Base-by-base conservation (phyloP, 352 stramenopile species). In the Phytophthora foliorum region DNA sequence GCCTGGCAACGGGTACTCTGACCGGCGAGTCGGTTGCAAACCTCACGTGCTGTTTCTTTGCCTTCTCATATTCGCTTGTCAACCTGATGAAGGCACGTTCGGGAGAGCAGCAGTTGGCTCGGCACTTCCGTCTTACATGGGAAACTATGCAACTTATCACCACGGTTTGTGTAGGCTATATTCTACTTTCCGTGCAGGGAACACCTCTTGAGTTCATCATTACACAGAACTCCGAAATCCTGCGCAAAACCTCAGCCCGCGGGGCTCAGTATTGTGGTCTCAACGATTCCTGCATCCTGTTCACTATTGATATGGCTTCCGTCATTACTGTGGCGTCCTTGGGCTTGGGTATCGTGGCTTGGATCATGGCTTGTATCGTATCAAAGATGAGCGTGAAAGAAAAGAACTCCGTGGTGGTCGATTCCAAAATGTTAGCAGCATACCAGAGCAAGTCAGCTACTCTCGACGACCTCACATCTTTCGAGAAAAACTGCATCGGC, bases 1-100 rank as follows among this genome's bases (percentile, higher is more conserved):
- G 48, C 2, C 46, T 77, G 4, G 60, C 34, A 1, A 77, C 69
- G 4, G 64, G 69, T 21, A 77, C 64, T 2, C 24, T 74, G 49
- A 71, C 69, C 0, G 38, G 39, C 11, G 69, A 68, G 19, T 59
- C 64, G 4, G 48, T 68, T 34, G 54, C 51, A 19, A 75, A 75
- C 31, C 41, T 75, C 7, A 58, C 45, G 4, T 75, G 58, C 31
- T 72, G 62, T 44, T 56, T 75, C 42, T 67, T 57, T 27, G 49
- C 57, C 1, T 72, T 72, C 36, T 72, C 64, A 9, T 62, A 72
- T 25, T 56, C 56, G 21, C 52, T 67, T n/a, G 14, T 67, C 11
- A 67, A 72, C 27, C 34, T 70, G 19, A 14, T 52, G 4, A 65
- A 69, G n/a, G 53, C 59, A 19, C 54, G 67, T 2, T 66, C 60